Percentiles rank a stretch among this genome's conserved stretches.
Conservation (phyloP, 768 basidiomycete genomes). For the Pholiota conissans region DNA sequence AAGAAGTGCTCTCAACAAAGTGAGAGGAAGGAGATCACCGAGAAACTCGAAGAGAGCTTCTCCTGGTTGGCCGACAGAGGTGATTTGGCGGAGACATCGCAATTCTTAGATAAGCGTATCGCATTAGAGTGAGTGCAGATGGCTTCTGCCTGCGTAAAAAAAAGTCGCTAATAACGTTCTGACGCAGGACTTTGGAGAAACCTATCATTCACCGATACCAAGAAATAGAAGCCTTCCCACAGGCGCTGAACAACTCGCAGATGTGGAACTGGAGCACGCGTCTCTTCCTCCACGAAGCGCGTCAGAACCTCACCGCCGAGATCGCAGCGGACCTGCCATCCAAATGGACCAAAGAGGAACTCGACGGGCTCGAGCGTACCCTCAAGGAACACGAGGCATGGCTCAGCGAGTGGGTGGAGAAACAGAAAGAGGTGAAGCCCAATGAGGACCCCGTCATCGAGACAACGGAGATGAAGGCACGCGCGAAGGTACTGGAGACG, state of each 20-base stretch:
- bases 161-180: neutral
- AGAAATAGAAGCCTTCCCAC: slow-evolving; percentile 86
- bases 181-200: slow-evolving; percentile 65
- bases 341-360: slow-evolving; percentile 86
- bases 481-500: slow-evolving; percentile 78
- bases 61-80: slow-evolving; percentile 84
- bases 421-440: slow-evolving; percentile 71
- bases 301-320: slow-evolving; percentile 70
- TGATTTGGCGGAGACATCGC: slow-evolving; percentile 76
- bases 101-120: slow-evolving; percentile 73
- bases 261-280: slow-evolving; percentile 88
- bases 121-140: slow-evolving; percentile 73
- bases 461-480: slow-evolving; percentile 82
- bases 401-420: slow-evolving; percentile 80
- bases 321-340: slow-evolving; percentile 58
- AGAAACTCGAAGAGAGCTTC: slow-evolving; percentile 72
- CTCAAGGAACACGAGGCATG: slow-evolving; percentile 82
- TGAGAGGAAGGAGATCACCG: slow-evolving; percentile 69
- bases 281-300: slow-evolving; percentile 84
- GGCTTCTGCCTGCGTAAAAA: neutral
- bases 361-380: slow-evolving; percentile 74
- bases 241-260: slow-evolving; percentile 78
- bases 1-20: slow-evolving; percentile 75
- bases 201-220: slow-evolving; percentile 86
- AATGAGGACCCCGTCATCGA: slow-evolving; percentile 86